Percentiles rank a stretch among this genome's conserved stretches.
These are phyloP conservation scores for Pseudogymnoascus sp. DNA, from an alignment of 2,329 filamentous ascomycete species.

Conservation along the genomic window DNA sequence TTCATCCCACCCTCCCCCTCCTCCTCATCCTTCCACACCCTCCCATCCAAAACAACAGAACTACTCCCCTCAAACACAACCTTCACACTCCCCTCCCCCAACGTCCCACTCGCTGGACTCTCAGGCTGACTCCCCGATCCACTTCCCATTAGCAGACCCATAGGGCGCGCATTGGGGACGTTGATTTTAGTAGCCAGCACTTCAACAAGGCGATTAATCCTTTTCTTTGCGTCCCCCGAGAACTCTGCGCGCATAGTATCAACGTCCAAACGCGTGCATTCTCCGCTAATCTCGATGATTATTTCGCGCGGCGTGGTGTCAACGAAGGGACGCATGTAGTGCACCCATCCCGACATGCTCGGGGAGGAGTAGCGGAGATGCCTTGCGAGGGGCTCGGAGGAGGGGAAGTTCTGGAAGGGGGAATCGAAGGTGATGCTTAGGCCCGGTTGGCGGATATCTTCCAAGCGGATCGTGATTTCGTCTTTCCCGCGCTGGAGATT, in stretches of 20 bases:
- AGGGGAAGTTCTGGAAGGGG: slow-evolving; percentile 14
- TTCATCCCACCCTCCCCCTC: not conserved
- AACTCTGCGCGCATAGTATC: slow-evolving; percentile 58
- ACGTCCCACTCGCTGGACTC: slow-evolving; percentile 58
- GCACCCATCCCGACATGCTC: slow-evolving; percentile 47
- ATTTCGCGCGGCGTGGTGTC: slow-evolving; percentile 66
- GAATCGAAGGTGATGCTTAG: slow-evolving; percentile 53
- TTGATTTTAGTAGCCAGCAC: slow-evolving; percentile 76
- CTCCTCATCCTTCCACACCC: slow-evolving; percentile 36
- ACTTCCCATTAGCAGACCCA: slow-evolving; percentile 58
- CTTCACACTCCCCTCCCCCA: slow-evolving; percentile 62
- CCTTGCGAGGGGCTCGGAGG: slow-evolving; percentile 26
- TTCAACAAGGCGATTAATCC: slow-evolving; percentile 65
- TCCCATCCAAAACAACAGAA: slow-evolving; percentile 50
- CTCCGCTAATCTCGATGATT: slow-evolving; percentile 68
- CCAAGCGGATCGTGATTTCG: slow-evolving; percentile 72
- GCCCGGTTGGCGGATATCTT: slow-evolving; percentile 84
- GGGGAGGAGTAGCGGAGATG: slow-evolving; percentile 13
- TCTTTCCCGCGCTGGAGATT: slow-evolving; percentile 59
- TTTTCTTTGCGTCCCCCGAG: slow-evolving; percentile 57
- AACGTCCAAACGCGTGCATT: slow-evolving; percentile 51
- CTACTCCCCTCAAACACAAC: slow-evolving; percentile 53
- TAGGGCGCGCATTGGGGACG: slow-evolving; percentile 48
- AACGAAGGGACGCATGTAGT: slow-evolving; percentile 78
- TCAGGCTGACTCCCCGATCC: slow-evolving; percentile 54